These are phyloP conservation scores for Pythium aristosporum DNA, from an alignment of 352 stramenopile species.

Conservation along the genomic window DNA sequence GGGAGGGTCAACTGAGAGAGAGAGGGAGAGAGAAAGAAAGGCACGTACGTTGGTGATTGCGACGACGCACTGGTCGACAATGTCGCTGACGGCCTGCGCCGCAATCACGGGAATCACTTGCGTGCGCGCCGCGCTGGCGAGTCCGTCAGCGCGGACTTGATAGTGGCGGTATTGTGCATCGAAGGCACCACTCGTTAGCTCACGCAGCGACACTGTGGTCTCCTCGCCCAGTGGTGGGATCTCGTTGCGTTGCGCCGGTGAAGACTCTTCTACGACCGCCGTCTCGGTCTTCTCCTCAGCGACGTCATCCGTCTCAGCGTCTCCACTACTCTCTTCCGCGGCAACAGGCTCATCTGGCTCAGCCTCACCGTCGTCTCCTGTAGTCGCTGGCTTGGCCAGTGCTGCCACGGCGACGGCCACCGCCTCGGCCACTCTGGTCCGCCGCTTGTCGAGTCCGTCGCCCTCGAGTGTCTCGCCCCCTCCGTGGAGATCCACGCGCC, in stretches of 20 bases:
- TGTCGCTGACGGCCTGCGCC: slow-evolving; percentile 42
- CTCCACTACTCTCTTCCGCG: neutral
- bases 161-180: slow-evolving; percentile 37
- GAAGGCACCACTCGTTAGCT: slow-evolving; percentile 33
- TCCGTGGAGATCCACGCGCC: neutral
- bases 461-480: neutral
- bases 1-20: neutral
- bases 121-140: slow-evolving; percentile 26
- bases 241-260: slow-evolving; percentile 30
- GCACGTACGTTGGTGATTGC: slow-evolving; percentile 54
- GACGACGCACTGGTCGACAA: slow-evolving; percentile 60
- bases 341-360: neutral
- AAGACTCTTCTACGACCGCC: neutral
- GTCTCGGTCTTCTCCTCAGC: neutral
- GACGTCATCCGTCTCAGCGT: neutral
- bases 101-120: slow-evolving; percentile 47
- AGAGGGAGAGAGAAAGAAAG: neutral
- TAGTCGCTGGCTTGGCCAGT: neutral
- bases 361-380: neutral
- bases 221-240: slow-evolving; percentile 35
- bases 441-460: neutral
- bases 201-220: slow-evolving; percentile 31
- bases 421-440: slow-evolving; percentile 13
- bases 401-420: slow-evolving; percentile 11
- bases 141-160: neutral